These are phyloP conservation scores for Anaeramoeba flamelloides DNA, from an alignment of 78 protist genomes.

Conservation along the genomic window DNA sequence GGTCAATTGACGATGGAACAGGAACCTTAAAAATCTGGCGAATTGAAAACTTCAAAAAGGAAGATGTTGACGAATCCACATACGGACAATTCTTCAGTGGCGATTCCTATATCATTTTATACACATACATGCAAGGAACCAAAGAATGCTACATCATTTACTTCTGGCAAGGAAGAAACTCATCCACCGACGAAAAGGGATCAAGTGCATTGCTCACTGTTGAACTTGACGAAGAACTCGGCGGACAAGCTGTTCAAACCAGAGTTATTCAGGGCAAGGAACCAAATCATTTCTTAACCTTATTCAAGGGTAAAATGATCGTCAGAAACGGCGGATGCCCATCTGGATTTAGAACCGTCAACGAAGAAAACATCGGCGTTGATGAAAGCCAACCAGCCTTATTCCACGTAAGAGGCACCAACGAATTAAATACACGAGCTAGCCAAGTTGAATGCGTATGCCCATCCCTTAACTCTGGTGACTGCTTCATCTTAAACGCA, in stretches of 20 bases:
- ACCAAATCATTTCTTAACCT: conserved; percentile 23
- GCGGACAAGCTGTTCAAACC: conserved; percentile 25
- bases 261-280: conserved; percentile 33
- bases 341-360: no score
- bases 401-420: conserved; percentile 29
- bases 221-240: conserved; percentile 18
- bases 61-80: not conserved
- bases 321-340: conserved; percentile 30
- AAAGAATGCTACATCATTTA: conserved; percentile 3
- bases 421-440: not conserved
- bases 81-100: conserved; percentile 34
- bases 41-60: conserved; percentile 7
- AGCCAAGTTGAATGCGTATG: conserved; percentile 20
- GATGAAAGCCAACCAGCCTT: conserved; percentile 9
- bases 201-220: conserved; percentile 30
- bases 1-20: conserved; percentile 12
- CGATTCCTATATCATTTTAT: conserved; percentile 35
- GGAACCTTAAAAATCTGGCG: conserved; percentile 21
- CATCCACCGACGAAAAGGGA: conserved; percentile 19
- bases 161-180: conserved; percentile 37
- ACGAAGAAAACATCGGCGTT: no score
- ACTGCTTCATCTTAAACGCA: conserved; percentile 27
- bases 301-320: conserved; percentile 23
- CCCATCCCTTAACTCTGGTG: conserved; percentile 37
- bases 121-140: conserved; percentile 11